phyloP scores from a whole-genome alignment of 208 protist species.

The Angomonas deanei region DNA sequence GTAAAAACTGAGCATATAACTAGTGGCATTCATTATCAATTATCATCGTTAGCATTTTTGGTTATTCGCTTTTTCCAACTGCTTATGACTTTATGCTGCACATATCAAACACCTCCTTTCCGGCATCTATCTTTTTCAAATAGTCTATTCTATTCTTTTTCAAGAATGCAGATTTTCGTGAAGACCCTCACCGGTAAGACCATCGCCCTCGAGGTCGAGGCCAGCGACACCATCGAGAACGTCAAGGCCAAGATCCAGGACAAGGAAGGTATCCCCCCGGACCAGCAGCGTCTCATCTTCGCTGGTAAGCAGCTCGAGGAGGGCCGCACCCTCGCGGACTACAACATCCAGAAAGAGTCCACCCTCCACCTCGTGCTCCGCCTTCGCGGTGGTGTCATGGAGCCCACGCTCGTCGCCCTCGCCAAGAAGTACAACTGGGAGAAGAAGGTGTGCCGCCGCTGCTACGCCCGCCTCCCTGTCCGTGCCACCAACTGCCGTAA shows the following conservation, averaged over 20 bases:
- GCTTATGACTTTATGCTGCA: background rate
- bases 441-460: slow-evolving; percentile 96
- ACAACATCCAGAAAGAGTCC: slow-evolving; percentile 99
- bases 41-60: background rate
- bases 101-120: too few species aligned
- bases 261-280: slow-evolving; percentile 96
- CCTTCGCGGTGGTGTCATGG: slow-evolving; percentile 93
- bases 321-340: slow-evolving; percentile 96
- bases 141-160: slow-evolving; percentile 87
- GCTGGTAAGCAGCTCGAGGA: slow-evolving; percentile 98
- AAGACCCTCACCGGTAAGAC: slow-evolving; percentile 98
- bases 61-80: background rate
- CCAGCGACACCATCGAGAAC: slow-evolving; percentile 95
- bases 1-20: too few species aligned
- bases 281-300: slow-evolving; percentile 93
- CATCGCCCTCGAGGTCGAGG: slow-evolving; percentile 97
- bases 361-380: slow-evolving; percentile 99
- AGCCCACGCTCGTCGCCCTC: slow-evolving; percentile 96
- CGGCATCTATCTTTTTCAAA: too few species aligned
- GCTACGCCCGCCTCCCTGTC: slow-evolving; percentile 93
- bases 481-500: slow-evolving; percentile 99
- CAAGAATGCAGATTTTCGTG: slow-evolving; percentile 97
- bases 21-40: too few species aligned
- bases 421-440: slow-evolving; percentile 98
- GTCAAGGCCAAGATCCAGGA: slow-evolving; percentile 99